These are phyloP conservation scores for Phaeotremella skinneri DNA, from an alignment of 768 basidiomycete species.

Conservation along the genomic window DNA sequence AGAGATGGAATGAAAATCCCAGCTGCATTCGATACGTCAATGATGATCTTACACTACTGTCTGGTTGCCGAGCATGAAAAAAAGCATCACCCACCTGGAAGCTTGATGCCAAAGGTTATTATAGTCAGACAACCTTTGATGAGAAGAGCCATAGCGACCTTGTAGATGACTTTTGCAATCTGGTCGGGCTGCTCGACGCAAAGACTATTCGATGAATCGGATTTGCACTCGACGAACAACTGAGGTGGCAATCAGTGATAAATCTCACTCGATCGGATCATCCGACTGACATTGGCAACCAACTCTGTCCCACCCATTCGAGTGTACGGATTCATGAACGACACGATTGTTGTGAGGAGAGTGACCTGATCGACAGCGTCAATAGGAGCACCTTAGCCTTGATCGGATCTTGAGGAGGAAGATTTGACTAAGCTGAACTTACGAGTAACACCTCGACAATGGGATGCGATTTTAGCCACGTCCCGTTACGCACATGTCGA, in stretches of 20 bases:
- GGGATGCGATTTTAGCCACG: slow-evolving; percentile 76
- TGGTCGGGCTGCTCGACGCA: slow-evolving; percentile 61
- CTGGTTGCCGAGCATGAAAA: not conserved
- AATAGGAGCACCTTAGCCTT: slow-evolving; percentile 9
- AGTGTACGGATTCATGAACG: slow-evolving; percentile 84
- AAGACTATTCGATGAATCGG: slow-evolving; percentile 62
- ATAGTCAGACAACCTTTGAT: slow-evolving; percentile 78
- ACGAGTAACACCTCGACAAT: slow-evolving; percentile 79
- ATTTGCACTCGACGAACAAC: slow-evolving; percentile 71
- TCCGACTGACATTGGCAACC: slow-evolving; percentile 70
- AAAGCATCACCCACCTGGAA: slow-evolving; percentile 40
- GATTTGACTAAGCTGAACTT: slow-evolving; percentile 41
- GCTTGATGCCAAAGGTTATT: slow-evolving; percentile 81
- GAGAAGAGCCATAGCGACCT: slow-evolving; percentile 72
- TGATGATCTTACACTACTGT: not conserved
- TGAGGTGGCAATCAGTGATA: slow-evolving; percentile 9
- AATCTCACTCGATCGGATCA: not conserved
- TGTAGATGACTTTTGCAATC: slow-evolving; percentile 63
- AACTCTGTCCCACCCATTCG: slow-evolving; percentile 95
- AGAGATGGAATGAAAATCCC: slow-evolving; percentile 97
- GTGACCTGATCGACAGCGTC: slow-evolving; percentile 65
- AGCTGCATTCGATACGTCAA: slow-evolving; percentile 59
- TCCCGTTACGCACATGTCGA: slow-evolving; percentile 73
- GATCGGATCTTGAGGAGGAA: not conserved
- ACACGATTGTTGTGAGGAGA: slow-evolving; percentile 68